phyloP scores from a whole-genome alignment of 1,139 yeast species.

The Yarrowia galli region DNA sequence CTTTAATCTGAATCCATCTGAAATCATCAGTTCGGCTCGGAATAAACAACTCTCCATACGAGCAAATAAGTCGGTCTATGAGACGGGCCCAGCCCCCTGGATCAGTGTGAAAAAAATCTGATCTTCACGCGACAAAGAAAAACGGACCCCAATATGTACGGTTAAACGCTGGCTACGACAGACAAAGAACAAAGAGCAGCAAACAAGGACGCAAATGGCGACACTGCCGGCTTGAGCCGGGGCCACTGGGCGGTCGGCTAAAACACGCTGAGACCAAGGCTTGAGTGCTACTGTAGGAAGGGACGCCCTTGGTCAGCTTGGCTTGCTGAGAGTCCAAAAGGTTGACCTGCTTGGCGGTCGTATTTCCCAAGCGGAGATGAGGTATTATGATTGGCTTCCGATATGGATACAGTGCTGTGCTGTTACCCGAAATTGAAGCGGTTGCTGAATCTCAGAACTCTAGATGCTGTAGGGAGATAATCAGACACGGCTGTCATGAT shows the following conservation, averaged over 20 bases:
- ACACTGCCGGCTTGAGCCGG: conserved; percentile 1
- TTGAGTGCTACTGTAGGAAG: background rate
- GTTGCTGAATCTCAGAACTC: no score
- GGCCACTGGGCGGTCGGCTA: conserved; percentile 4
- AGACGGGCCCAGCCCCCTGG: conserved; percentile 9
- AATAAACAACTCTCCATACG: background rate
- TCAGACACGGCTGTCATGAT: conserved; percentile 1
- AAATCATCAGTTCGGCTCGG: background rate
- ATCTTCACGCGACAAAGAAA: conserved; percentile 11
- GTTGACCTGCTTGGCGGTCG: conserved; percentile 15
- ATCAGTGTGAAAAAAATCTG: conserved; percentile 3
- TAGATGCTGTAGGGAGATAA: conserved; percentile 23
- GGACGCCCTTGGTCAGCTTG: background rate
- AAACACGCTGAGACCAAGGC: background rate
- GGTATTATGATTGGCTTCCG: background rate
- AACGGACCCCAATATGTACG: background rate
- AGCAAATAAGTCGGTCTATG: conserved; percentile 11
- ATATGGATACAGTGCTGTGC: background rate
- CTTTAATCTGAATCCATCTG: no score
- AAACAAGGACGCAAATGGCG: background rate
- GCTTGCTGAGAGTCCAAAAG: background rate
- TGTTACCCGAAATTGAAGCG: background rate
- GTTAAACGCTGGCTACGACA: background rate
- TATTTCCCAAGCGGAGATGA: background rate
- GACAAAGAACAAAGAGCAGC: conserved; percentile 9